Conservation (phyloP, 805 yeast genomes). For the Saturnispora diversa region DNA sequence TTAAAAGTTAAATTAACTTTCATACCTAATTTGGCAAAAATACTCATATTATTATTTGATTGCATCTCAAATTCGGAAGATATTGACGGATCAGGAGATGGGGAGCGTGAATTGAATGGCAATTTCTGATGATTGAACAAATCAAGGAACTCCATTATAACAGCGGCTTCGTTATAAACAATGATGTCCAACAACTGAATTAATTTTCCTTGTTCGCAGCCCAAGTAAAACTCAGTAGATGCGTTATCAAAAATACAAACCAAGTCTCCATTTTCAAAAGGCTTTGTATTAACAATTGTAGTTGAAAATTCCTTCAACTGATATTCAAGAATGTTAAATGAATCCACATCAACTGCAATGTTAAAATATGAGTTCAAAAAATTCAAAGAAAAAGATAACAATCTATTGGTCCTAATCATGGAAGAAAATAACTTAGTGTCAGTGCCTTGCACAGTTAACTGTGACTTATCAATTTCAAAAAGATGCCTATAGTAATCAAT, state of each 20-base stretch:
- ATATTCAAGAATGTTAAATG: slow-evolving; percentile 14
- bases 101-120: too few relatives aligned
- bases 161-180: slow-evolving; percentile 20
- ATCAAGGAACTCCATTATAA: slow-evolving; percentile 18
- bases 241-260: slow-evolving; percentile 16
- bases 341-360: slow-evolving; percentile 11
- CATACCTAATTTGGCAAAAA: slow-evolving; percentile 4
- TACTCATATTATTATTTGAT: too few relatives aligned
- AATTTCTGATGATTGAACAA: too few relatives aligned
- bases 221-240: slow-evolving; percentile 14
- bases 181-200: slow-evolving; percentile 18
- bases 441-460: slow-evolving; percentile 17
- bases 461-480: slow-evolving; percentile 21
- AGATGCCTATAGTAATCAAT: slow-evolving; percentile 18
- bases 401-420: slow-evolving; percentile 14
- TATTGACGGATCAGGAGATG: neutral
- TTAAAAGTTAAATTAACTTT: slow-evolving; percentile 1
- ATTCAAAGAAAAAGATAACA: slow-evolving; percentile 20
- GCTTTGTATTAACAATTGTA: slow-evolving; percentile 20
- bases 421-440: slow-evolving; percentile 15
- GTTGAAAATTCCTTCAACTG: slow-evolving; percentile 12
- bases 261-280: slow-evolving; percentile 20
- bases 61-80: neutral
- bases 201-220: slow-evolving; percentile 20
- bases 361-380: slow-evolving; percentile 10